Base-by-base conservation (phyloP, 306 rosid genomes). In the Sphenostylis stenocarpa region DNA sequence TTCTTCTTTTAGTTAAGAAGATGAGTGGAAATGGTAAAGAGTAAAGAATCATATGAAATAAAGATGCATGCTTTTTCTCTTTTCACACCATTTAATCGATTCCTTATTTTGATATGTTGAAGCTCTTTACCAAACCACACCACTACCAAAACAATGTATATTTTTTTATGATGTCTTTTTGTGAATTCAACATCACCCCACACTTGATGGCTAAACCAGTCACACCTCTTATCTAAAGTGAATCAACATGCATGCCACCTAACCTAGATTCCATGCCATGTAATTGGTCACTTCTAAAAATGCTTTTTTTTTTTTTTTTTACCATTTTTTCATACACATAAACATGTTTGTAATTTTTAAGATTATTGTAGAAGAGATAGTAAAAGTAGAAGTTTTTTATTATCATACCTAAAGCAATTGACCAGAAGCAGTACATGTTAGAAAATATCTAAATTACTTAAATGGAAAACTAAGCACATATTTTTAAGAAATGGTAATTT, bases 251-350 rank as follows among this genome's bases (percentile, higher is more conserved):
- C 73, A 66, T 52, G 21, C 73, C 66, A 76, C 66, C 13, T 39
- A 66, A 76, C 66, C 13, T 39, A 66, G 23, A 67, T 39, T 66
- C 74, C 67, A 77, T 66, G 61, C 12, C 44, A 36, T 36, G 14
- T 34, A 11, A 64, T 29, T 58, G 38, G n/a, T 19, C 10, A 36
- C 20, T 73, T 26, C 0, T 3, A 31, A 33, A 33, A 26, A 34
- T 1, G 3, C 43, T 31, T 15, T 56, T 56, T 58, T 5, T 5
- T 47, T 5, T n/a, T 9, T 10, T 11, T 3, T 4, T 4, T n/a
- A n/a, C n/a, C n/a, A n/a, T 12, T 58, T 23, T 23, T 13, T 58
- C 3, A 2, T 24, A 13, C 12, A 6, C 16, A 15, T 28, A 2
- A 6, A 16, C 6, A 15, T 0, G 2, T 31, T 17, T 17, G 17